Conservation (phyloP, 768 basidiomycete species). For the Tylopilus sp. region DNA sequence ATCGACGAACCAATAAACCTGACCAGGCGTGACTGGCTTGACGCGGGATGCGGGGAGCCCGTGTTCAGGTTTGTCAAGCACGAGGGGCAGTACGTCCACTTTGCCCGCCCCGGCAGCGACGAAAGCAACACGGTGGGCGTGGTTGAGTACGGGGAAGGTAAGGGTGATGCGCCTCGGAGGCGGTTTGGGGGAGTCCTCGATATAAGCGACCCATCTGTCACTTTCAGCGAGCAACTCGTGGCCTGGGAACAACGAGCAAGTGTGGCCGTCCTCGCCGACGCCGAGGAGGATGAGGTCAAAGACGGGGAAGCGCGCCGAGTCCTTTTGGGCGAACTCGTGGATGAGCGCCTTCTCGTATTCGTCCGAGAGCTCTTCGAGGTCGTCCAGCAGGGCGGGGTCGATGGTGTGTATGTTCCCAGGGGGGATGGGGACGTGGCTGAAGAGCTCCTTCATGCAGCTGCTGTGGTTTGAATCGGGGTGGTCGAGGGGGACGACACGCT, state of each 20-base stretch:
- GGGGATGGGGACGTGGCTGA: conserved; percentile 81
- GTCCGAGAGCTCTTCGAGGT: conserved; percentile 78
- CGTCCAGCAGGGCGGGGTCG: conserved; percentile 60
- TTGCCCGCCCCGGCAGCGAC: conserved; percentile 85
- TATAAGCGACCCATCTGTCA: conserved; percentile 91
- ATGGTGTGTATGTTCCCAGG: conserved; percentile 76
- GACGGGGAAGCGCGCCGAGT: conserved; percentile 92
- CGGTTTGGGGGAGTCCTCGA: conserved; percentile 93
- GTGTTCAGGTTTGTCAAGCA: conserved; percentile 69
- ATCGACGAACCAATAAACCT: conserved; percentile 94
- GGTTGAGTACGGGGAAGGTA: conserved; percentile 88
- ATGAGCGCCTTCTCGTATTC: conserved; percentile 84
- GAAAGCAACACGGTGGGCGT: conserved; percentile 84
- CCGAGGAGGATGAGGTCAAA: conserved; percentile 98
- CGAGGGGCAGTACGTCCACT: conserved; percentile 61
- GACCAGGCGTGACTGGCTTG: conserved; percentile 72
- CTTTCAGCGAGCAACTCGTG: conserved; percentile 80
- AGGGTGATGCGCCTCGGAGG: conserved; percentile 88
- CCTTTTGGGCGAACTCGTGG: conserved; percentile 85
- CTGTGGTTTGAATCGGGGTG: conserved; percentile 90
- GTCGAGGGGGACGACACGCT: conserved; percentile 91
- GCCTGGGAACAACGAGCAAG: conserved; percentile 94
- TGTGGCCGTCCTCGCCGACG: conserved; percentile 98
- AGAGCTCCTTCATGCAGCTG: conserved; percentile 70
- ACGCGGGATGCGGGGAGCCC: conserved; percentile 84